Evolutionary conservation across 2,329 filamentous ascomycete genomes (phyloP).

Genomic region (Microcyclospora tardicrescens): DNA sequence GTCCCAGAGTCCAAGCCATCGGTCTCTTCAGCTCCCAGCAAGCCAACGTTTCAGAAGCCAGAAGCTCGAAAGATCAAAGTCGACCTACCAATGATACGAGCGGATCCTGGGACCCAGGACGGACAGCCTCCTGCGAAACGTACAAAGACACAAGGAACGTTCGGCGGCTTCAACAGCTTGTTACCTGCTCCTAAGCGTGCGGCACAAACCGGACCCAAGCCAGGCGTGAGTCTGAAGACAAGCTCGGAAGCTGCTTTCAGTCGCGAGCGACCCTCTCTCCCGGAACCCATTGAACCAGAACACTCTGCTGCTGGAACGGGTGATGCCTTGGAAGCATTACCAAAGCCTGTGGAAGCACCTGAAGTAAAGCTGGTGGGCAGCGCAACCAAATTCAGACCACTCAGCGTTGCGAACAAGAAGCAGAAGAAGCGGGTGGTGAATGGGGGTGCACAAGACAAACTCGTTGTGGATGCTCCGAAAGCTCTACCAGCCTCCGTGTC

Average conservation of each 20-base stretch:
- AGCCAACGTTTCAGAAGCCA: conserved; percentile 21
- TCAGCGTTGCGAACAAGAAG: conserved; percentile 68
- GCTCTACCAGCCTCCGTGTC: not conserved
- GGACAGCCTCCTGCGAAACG: conserved; percentile 57
- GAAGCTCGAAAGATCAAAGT: conserved; percentile 68
- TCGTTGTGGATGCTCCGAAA: conserved; percentile 2
- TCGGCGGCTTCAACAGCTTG: conserved; percentile 74
- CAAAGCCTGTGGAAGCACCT: conserved; percentile 23
- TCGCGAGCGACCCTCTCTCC: conserved; percentile 41
- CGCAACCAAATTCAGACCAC: conserved; percentile 73
- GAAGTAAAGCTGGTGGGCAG: conserved; percentile 62
- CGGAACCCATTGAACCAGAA: conserved; percentile 34
- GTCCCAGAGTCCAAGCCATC: conserved; percentile 17
- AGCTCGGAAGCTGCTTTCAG: conserved; percentile 72
- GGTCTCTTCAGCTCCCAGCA: conserved; percentile 23
- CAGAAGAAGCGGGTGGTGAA: conserved; percentile 36
- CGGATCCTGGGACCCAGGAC: conserved; percentile 25
- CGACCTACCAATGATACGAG: conserved; percentile 50
- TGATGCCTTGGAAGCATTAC: not conserved
- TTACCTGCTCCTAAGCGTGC: conserved; percentile 67
- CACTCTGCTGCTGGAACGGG: conserved; percentile 14
- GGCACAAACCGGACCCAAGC: conserved; percentile 28
- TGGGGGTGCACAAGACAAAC: not conserved
- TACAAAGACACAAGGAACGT: conserved; percentile 49
- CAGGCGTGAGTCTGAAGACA: conserved; percentile 65